Base-by-base conservation (phyloP, 768 basidiomycete genomes). In the Rhodosporidiobolus sp. region DNA sequence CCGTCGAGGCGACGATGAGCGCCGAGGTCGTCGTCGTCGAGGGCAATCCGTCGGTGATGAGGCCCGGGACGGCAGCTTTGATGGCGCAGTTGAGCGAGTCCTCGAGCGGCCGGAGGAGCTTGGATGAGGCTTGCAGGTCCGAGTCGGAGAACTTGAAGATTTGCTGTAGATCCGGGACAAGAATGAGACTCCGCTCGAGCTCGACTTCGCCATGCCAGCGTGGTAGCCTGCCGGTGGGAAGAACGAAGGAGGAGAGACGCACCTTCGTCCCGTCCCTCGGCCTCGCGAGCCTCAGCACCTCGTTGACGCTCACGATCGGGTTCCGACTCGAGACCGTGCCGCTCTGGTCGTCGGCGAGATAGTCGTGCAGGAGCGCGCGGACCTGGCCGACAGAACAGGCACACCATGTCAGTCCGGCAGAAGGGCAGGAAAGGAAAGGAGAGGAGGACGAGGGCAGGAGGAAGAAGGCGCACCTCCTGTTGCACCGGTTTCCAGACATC, bases 61-160 rank as follows among this genome's bases (percentile, higher is more conserved):
- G 85, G 28, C 96, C 96, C 0, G 96, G 96, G 80, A 97, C 94
- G 0, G 91, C 94, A 50, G 92, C 89, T 79, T 89, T 90, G 38
- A 99, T 85, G 1, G 91, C 87, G 50, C 86, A 85, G 30, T 88
- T 90, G 38, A 99, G 85, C 57, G 90, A 88, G 68, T 95, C 91
- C 82, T 97, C 94, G 76, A 93, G 87, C 11, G 82, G 82, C 76
- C 87, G 87, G 55, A 97, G 86, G 19, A 84, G 81, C 77, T 89
- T 92, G 67, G 83, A 85, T 10, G 88, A 85, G 26, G 85, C 79
- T 80, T 92, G 95, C 43, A 83, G 76, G 80, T 98, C 93, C 26
- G 94, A 92, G 74, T 99, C 95, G 46, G 87, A 86, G 79, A 99
- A 94, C 62, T 92, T 88, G 84, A 97, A 98, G 57, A 94, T 85